These are phyloP conservation scores for Sinapis alba DNA, from an alignment of 441 rosid genomes.

Conservation along the genomic window DNA sequence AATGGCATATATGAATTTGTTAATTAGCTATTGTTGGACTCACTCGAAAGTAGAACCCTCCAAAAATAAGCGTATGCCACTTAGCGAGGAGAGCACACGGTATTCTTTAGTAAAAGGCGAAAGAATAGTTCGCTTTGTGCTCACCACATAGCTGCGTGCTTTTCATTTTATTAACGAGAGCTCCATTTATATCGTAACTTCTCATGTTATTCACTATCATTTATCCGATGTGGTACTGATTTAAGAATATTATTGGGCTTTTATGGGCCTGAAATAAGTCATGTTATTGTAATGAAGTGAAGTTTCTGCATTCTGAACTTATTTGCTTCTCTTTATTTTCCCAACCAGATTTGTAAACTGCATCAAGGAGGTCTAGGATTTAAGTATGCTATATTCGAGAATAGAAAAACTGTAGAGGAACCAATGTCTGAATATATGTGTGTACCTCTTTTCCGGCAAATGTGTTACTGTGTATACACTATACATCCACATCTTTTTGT, in stretches of 20 bases:
- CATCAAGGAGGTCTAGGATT: too few relatives aligned
- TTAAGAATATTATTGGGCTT: not conserved
- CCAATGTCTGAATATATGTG: constrained; percentile 11
- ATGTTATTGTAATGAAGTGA: not conserved
- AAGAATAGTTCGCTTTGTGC: constrained; percentile 75
- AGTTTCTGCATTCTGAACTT: not conserved
- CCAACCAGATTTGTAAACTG: not conserved
- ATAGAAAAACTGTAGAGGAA: constrained; percentile 5
- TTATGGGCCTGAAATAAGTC: not conserved
- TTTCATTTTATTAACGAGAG: too few relatives aligned
- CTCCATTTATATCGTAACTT: not conserved
- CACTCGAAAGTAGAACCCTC: not conserved
- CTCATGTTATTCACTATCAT: not conserved
- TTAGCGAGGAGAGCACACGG: constrained; percentile 46
- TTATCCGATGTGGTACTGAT: not conserved
- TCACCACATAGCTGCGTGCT: constrained; percentile 58
- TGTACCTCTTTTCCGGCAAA: not conserved
- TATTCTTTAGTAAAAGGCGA: constrained; percentile 79
- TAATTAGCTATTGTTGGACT: too few relatives aligned
- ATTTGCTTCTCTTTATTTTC: not conserved
- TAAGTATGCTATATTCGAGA: not conserved
- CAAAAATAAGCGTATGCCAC: constrained; percentile 19
- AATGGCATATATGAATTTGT: too few relatives aligned
- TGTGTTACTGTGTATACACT: too few relatives aligned
- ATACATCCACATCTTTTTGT: not conserved